phyloP scores from a whole-genome alignment of 78 protist genomes.

The Andalucia godoyi region DNA sequence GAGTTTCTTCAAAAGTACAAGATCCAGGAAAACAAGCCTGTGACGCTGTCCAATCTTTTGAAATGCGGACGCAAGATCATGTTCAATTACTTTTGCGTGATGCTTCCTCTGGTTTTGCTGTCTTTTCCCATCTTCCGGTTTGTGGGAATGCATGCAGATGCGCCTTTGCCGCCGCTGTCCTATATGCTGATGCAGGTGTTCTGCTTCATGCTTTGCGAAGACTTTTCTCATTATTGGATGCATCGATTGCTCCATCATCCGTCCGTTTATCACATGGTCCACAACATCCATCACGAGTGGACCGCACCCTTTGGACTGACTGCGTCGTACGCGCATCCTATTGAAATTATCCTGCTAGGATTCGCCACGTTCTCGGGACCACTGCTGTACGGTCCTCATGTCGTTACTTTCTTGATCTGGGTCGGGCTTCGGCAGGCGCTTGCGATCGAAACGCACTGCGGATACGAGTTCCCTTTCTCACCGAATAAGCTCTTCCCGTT shows the following conservation, averaged over 20 bases:
- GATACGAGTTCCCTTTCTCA: constrained; percentile 7
- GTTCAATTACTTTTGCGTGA: constrained; percentile 13
- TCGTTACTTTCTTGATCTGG: constrained; percentile 7
- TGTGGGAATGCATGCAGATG: constrained; percentile 9
- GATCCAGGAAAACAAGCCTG: constrained; percentile 9
- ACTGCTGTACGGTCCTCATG: too few species aligned
- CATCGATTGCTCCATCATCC: neutral
- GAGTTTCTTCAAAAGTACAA: constrained; percentile 2
- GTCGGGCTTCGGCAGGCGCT: neutral
- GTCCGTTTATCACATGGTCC: neutral
- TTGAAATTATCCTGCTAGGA: constrained; percentile 5
- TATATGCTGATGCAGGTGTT: too few species aligned
- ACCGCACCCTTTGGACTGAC: neutral
- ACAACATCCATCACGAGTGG: neutral
- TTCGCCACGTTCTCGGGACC: too few species aligned
- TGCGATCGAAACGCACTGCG: constrained; percentile 13
- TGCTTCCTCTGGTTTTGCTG: constrained; percentile 4
- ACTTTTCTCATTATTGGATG: neutral
- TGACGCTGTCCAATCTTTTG: constrained; percentile 8
- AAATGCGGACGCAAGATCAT: neutral
- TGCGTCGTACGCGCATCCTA: constrained; percentile 1
- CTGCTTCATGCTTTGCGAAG: neutral
- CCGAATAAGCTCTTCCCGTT: neutral
- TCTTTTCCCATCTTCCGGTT: neutral
- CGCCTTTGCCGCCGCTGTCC: neutral